These are phyloP conservation scores for Globisporangium ultimum DNA, from an alignment of 352 stramenopile species.

Conservation along the genomic window DNA sequence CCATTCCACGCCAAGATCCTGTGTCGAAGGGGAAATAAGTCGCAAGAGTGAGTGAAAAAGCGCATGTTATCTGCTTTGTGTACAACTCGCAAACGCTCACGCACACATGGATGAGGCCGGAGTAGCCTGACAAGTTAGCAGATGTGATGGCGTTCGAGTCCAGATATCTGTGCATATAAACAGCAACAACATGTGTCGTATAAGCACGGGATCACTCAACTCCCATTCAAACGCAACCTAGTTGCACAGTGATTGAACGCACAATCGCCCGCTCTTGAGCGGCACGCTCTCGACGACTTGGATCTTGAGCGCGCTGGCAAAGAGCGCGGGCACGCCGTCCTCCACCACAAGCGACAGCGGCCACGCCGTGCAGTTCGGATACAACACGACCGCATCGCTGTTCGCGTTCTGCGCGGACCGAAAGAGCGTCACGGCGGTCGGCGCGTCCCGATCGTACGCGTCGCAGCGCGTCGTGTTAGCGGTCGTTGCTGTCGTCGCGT, in stretches of 20 bases:
- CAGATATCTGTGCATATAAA: constrained; percentile 3
- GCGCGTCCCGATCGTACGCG: neutral
- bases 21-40: neutral
- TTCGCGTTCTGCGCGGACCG: constrained; percentile 15
- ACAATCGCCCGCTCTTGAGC: constrained; percentile 8
- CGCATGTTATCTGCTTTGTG: too few species aligned
- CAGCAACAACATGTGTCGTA: neutral
- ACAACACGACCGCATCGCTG: constrained; percentile 19
- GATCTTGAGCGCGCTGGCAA: constrained; percentile 9
- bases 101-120: constrained; percentile 1
- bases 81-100: neutral
- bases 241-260: neutral
- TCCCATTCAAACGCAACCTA: too few species aligned
- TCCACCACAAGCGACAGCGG: constrained; percentile 2
- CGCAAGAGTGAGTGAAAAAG: too few species aligned
- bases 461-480: constrained; percentile 2
- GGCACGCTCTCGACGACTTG: constrained; percentile 12
- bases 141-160: constrained; percentile 14
- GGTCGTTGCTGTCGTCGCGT: neutral
- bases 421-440: constrained; percentile 19
- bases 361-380: constrained; percentile 15
- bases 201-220: neutral
- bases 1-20: constrained; percentile 6
- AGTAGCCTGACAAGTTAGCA: neutral
- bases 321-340: constrained; percentile 6